phyloP scores from a whole-genome alignment of 2,329 filamentous ascomycete genomes.

The Eurotiales sp. region DNA sequence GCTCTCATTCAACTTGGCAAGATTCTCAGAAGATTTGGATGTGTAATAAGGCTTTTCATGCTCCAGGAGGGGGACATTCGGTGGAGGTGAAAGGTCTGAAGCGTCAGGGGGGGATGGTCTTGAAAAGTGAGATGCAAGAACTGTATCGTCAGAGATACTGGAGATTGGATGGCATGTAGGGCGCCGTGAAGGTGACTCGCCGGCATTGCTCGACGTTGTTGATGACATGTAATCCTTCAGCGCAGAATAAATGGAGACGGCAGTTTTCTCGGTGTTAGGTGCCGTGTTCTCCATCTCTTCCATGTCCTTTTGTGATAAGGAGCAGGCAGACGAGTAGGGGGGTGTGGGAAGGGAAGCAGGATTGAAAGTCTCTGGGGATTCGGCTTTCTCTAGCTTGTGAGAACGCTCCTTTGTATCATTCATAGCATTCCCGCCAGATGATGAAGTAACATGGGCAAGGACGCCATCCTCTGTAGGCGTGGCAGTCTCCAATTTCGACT shows the following conservation, averaged over 20 bases:
- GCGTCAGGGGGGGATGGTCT: conserved; percentile 58
- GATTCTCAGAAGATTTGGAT: conserved; percentile 43
- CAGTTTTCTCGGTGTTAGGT: conserved; percentile 32
- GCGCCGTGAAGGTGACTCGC: conserved; percentile 36
- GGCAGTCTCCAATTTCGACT: conserved; percentile 23
- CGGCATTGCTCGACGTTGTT: conserved; percentile 29
- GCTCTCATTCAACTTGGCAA: conserved; percentile 76
- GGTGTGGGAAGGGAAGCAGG: conserved; percentile 40
- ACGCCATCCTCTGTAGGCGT: conserved; percentile 23
- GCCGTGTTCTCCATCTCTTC: conserved; percentile 38
- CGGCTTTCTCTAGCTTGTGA: conserved; percentile 25
- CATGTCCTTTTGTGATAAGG: conserved; percentile 41
- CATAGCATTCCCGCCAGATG: conserved; percentile 39
- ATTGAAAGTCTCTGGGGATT: conserved; percentile 27
- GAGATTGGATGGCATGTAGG: conserved; percentile 57
- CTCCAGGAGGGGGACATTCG: conserved; percentile 50
- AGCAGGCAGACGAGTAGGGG: conserved; percentile 41
- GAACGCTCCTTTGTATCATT: conserved; percentile 41
- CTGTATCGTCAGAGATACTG: conserved; percentile 60
- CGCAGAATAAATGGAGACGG: conserved; percentile 41
- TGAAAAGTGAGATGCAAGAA: conserved; percentile 66
- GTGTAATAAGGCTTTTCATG: conserved; percentile 36
- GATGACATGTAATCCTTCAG: conserved; percentile 45
- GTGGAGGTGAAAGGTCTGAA: conserved; percentile 44
- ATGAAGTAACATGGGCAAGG: conserved; percentile 27